Conservation (phyloP, 768 basidiomycete species). For the Russula compacta region DNA sequence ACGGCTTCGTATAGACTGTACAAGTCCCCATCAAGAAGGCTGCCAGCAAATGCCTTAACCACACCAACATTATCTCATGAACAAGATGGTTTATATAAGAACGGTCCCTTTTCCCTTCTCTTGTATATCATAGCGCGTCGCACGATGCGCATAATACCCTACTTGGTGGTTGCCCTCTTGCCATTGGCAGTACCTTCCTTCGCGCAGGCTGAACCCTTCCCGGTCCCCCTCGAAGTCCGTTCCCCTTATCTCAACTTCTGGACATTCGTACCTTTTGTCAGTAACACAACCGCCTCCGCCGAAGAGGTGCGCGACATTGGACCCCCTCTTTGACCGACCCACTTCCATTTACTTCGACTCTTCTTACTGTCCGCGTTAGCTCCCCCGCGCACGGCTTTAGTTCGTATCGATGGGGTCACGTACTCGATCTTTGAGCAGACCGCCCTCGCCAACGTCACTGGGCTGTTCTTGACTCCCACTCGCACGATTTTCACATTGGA, state of each 20-base stretch:
- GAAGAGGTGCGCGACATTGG: neutral
- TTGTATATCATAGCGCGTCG: neutral
- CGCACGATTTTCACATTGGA: conserved; percentile 5
- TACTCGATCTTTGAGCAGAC: neutral
- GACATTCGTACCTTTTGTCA: neutral
- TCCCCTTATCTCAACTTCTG: conserved; percentile 16
- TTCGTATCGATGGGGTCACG: conserved; percentile 7
- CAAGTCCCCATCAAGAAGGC: too few relatives aligned
- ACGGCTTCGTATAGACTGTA: too few relatives aligned
- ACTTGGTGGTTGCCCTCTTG: neutral
- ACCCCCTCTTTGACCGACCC: neutral
- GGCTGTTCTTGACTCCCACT: conserved; percentile 1
- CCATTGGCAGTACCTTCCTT: neutral
- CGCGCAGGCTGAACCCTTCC: neutral
- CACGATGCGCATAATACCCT: neutral
- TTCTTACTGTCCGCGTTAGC: neutral
- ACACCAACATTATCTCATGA: too few relatives aligned
- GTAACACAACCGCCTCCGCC: neutral
- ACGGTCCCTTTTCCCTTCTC: neutral
- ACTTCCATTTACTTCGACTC: neutral
- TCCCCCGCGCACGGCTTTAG: neutral
- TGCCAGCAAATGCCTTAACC: too few relatives aligned
- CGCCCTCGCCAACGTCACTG: neutral
- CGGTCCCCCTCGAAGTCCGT: conserved; percentile 10
- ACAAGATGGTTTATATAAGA: too few relatives aligned